A percentile compares a stretch with the other conserved stretches of the same genome.
Conservation (phyloP, 495 filamentous ascomycete genomes). For the Annulohypoxylon maeteangense region DNA sequence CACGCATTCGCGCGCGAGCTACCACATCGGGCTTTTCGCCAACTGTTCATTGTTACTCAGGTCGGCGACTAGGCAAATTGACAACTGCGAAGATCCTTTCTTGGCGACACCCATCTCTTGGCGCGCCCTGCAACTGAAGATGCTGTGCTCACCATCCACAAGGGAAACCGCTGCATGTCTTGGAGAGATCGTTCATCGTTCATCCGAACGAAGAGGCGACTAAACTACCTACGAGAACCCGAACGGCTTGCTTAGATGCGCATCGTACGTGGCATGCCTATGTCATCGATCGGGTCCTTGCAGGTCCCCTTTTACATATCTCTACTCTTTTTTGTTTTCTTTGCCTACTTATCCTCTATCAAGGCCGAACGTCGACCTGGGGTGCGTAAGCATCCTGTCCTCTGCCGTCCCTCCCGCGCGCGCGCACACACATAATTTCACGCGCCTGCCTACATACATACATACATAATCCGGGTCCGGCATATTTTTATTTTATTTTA, state of each 20-base stretch:
- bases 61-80: slow-evolving; percentile 49
- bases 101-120: slow-evolving; percentile 44
- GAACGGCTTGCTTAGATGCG: slow-evolving; percentile 31
- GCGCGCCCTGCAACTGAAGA: slow-evolving; percentile 39
- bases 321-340: not conserved
- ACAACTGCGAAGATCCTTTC: slow-evolving; percentile 45
- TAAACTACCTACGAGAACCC: slow-evolving; percentile 40
- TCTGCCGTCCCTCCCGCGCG: slow-evolving; percentile 5
- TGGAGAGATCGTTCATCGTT: slow-evolving; percentile 45
- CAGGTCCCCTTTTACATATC: slow-evolving; percentile 12
- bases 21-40: slow-evolving; percentile 41
- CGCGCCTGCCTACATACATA: not conserved
- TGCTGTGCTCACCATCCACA: slow-evolving; percentile 41
- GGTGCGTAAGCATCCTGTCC: slow-evolving; percentile 4
- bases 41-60: slow-evolving; percentile 45
- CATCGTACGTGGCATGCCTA: slow-evolving; percentile 35
- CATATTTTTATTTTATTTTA: too few relatives aligned
- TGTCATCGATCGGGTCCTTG: slow-evolving; percentile 38
- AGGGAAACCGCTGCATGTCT: slow-evolving; percentile 44
- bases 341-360: slow-evolving; percentile 1
- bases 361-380: slow-evolving; percentile 11
- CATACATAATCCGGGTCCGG: slow-evolving; percentile 23
- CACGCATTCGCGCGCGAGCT: slow-evolving; percentile 43
- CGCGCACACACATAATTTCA: not conserved
- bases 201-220: slow-evolving; percentile 30